A percentile compares a stretch with the other conserved stretches of the same genome.
Evolutionary conservation across 2,329 filamentous ascomycete genomes (phyloP).

Genomic region (Periconia sp.): DNA sequence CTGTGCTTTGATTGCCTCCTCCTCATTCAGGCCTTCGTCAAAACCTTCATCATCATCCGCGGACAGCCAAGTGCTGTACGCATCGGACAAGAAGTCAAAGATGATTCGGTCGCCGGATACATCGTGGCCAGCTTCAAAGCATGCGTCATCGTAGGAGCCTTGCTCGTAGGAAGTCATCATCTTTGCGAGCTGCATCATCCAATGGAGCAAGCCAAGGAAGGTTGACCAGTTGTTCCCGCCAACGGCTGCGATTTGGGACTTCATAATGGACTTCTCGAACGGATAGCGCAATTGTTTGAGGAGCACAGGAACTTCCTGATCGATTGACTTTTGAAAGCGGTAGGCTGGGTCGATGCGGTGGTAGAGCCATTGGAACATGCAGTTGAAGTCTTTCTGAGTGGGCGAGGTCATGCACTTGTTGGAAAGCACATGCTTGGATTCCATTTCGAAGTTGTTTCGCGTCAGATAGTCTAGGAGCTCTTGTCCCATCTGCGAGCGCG

Average conservation of each 20-base stretch:
- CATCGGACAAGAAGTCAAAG: conserved; percentile 86
- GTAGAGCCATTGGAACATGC: conserved; percentile 98
- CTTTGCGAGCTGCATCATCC: conserved; percentile 97
- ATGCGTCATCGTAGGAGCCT: conserved; percentile 88
- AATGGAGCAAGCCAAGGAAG: conserved; percentile 91
- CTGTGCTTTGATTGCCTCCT: conserved; percentile 79
- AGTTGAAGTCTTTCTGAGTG: conserved; percentile 97
- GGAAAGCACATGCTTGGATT: conserved; percentile 93
- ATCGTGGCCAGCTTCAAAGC: conserved; percentile 85
- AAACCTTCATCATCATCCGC: conserved; percentile 75
- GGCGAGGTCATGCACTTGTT: conserved; percentile 91
- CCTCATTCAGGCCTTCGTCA: conserved; percentile 67
- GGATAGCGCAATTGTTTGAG: conserved; percentile 94
- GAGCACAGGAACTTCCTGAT: conserved; percentile 90
- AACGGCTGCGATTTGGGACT: conserved; percentile 92
- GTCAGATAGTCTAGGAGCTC: conserved; percentile 91
- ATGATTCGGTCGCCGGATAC: conserved; percentile 90
- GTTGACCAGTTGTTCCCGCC: conserved; percentile 97
- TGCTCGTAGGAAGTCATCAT: conserved; percentile 85
- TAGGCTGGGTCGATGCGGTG: conserved; percentile 94
- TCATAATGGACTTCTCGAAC: conserved; percentile 93
- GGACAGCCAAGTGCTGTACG: conserved; percentile 91
- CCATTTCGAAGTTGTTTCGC: conserved; percentile 94
- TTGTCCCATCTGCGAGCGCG: conserved; percentile 81
- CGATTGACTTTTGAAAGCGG: conserved; percentile 91